Evolutionary conservation across 768 basidiomycete genomes (phyloP), one percentile per base, ranked within the genome.

Genomic region (Lentinus brumalis): DNA sequence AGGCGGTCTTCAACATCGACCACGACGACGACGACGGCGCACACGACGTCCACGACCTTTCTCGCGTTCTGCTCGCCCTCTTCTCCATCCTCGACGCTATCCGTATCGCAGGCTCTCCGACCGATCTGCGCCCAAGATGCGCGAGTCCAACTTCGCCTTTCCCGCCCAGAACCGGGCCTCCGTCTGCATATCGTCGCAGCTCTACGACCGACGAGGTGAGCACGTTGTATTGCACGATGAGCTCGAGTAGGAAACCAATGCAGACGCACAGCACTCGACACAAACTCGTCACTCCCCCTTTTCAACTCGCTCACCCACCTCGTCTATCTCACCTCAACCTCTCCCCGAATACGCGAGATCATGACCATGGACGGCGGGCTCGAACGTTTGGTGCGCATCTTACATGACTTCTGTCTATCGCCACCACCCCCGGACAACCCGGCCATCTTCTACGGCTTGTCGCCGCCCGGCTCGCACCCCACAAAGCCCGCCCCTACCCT

Each of bases 301-400:
- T 87, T 96, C 79, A 97, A 97, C 78, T 98, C 96, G 42, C 87
- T 98, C 54, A 94, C 92, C 32, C 94, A 97, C 77, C 89, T 98
- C 57, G 91, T 92, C 52, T 96, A 97, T 76, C 89, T 99, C 65
- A 98, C 96, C 8, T 94, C 94, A 1, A 98, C 97, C 6, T 97
- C 96, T 0, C 96, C 97, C 2, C 87, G 95, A 56, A 98, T 99
- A 76, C 89, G 96, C 60, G 97, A 99, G 77, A 98, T 97, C 67
- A 92, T 99, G 85, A 96, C 95, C 31, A 88, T 91, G 83, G 96
- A 98, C 70, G 97, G 97, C 50, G 97, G 97, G 1, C 86, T 99
- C 16, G 97, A 99, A 71, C 89, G 96, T 14, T 88, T 99, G 32
- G 91, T 98, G 14, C 86, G 91, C 59, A 93, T 99, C 63, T 81